These are phyloP conservation scores for Penicillium herquei DNA, from an alignment of 495 filamentous ascomycete genomes.

Conservation along the genomic window DNA sequence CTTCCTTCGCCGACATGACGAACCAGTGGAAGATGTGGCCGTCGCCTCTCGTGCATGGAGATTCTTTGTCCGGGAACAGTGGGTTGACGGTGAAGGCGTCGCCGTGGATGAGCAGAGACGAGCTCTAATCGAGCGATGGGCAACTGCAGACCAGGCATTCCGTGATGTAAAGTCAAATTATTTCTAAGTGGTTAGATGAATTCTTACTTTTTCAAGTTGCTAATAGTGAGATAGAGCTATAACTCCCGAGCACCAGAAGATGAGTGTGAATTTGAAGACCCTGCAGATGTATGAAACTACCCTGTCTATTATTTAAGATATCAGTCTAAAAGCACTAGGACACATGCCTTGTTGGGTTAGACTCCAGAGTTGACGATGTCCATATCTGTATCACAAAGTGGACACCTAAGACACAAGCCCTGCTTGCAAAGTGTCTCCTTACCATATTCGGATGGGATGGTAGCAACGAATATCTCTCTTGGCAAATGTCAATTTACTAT, in stretches of 20 bases:
- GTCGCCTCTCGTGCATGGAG: conserved; percentile 16
- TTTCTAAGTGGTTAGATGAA: background rate
- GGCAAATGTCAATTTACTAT: background rate
- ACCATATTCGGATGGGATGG: conserved; percentile 8
- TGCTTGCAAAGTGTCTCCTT: conserved; percentile 7
- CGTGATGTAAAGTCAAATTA: conserved; percentile 6
- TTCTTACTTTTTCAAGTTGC: background rate
- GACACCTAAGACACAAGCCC: conserved; percentile 6
- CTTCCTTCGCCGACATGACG: conserved; percentile 12
- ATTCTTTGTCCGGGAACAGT: conserved; percentile 10
- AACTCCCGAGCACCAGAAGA: conserved; percentile 13
- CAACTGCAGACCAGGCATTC: conserved; percentile 17
- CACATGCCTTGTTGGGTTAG: background rate
- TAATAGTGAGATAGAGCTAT: conserved; percentile 8
- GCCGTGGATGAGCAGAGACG: conserved; percentile 13
- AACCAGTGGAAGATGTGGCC: conserved; percentile 4
- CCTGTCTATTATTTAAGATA: background rate
- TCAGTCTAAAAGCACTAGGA: background rate
- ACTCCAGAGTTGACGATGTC: conserved; percentile 5
- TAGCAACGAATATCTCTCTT: background rate
- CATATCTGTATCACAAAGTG: conserved; percentile 8
- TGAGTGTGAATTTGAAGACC: conserved; percentile 9
- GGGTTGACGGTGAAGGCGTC: conserved; percentile 6
- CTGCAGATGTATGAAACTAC: conserved; percentile 1
- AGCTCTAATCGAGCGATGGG: conserved; percentile 13